These are phyloP conservation scores for Bryum argenteum DNA, from an alignment of 225 moss, liverwort and hornwort species.

Conservation along the genomic window DNA sequence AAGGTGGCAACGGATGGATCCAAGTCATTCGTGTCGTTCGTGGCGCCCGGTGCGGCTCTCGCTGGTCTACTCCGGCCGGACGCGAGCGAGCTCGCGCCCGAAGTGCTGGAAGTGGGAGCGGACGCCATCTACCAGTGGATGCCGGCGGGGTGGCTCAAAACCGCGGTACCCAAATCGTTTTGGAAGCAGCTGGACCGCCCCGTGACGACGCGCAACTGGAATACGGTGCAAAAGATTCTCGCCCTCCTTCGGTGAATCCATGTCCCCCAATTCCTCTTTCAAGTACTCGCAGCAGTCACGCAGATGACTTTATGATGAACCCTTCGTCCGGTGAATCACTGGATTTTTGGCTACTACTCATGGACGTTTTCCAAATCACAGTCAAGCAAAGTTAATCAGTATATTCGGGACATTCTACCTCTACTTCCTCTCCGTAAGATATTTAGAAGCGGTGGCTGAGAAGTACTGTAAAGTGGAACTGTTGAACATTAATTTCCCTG, in stretches of 20 bases:
- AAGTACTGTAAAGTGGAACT: too few relatives aligned
- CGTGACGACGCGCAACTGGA: constrained; percentile 56
- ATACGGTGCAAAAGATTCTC: constrained; percentile 44
- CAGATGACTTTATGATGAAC: too few relatives aligned
- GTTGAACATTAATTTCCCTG: too few relatives aligned
- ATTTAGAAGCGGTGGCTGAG: too few relatives aligned
- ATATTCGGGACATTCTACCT: too few relatives aligned
- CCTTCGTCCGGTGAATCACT: too few relatives aligned
- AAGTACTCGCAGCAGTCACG: too few relatives aligned
- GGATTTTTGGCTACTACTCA: too few relatives aligned
- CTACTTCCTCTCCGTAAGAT: too few relatives aligned
- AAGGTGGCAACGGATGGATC: constrained; percentile 47
- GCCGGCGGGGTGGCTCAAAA: constrained; percentile 41
- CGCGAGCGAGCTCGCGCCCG: constrained; percentile 31
- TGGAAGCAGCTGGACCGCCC: constrained; percentile 48
- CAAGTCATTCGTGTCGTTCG: constrained; percentile 45
- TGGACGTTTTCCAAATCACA: too few relatives aligned
- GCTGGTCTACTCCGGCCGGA: constrained; percentile 30
- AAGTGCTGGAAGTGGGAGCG: constrained; percentile 39
- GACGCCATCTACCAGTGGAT: constrained; percentile 51
- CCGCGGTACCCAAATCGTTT: constrained; percentile 43
- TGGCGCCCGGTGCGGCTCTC: constrained; percentile 10
- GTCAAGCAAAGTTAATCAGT: too few relatives aligned
- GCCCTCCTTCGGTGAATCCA: constrained; percentile 29
- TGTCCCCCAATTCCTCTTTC: not conserved